These are phyloP conservation scores for Inonotus obliquus DNA, from an alignment of 1,284 basidiomycete species.

Conservation along the genomic window DNA sequence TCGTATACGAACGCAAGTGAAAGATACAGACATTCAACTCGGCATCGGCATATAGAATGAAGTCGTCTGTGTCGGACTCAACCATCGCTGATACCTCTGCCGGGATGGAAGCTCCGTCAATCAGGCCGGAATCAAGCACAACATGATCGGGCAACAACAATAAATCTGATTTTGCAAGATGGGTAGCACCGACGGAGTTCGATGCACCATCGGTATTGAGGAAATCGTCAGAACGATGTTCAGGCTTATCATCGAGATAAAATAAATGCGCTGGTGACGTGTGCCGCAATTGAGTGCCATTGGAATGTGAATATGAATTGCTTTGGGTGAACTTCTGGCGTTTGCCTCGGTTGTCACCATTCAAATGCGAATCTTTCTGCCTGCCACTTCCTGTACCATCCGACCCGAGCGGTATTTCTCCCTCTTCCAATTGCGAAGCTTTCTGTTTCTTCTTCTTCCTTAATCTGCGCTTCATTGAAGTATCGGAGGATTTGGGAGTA, in stretches of 20 bases:
- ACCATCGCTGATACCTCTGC: neutral
- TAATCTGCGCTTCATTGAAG: neutral
- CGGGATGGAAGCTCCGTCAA: neutral
- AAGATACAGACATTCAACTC: conserved; percentile 7
- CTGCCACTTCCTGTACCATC: neutral
- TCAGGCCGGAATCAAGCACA: neutral
- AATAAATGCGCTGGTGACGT: conserved; percentile 2
- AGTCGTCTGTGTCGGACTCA: conserved; percentile 18
- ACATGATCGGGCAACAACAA: conserved; percentile 17
- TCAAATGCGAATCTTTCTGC: too few species aligned
- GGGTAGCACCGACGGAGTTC: neutral
- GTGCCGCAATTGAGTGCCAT: neutral
- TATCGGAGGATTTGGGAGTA: neutral
- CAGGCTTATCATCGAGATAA: conserved; percentile 12
- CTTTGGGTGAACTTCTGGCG: neutral
- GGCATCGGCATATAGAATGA: conserved; percentile 16
- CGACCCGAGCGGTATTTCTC: neutral
- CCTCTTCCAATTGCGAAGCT: neutral
- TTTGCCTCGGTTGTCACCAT: neutral
- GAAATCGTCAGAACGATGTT: neutral
- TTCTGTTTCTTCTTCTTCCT: conserved; percentile 3
- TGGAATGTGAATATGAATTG: too few species aligned
- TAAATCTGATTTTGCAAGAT: neutral
- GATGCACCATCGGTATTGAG: neutral
- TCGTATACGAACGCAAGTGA: neutral